A percentile compares a stretch with the other conserved stretches of the same genome.
Conservation (phyloP, 2,329 filamentous ascomycete genomes). For the Colletotrichum incanum region DNA sequence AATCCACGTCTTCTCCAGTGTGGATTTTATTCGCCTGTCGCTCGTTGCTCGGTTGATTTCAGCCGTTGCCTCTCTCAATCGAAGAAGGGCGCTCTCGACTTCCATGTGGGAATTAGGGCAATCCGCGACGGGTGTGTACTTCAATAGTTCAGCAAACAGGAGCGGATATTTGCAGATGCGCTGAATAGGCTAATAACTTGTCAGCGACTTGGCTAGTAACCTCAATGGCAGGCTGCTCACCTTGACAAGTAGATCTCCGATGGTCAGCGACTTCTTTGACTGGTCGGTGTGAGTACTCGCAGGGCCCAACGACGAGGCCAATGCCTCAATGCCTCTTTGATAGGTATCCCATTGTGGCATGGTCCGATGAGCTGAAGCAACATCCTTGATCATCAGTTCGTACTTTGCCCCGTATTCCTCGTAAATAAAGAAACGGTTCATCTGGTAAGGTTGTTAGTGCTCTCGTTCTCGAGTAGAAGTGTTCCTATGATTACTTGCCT, state of each 20-base stretch:
- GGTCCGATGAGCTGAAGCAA: slow-evolving; percentile 77
- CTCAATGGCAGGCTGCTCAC: slow-evolving; percentile 59
- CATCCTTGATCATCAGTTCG: slow-evolving; percentile 85
- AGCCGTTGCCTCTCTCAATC: slow-evolving; percentile 81
- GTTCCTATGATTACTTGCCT: slow-evolving; percentile 57
- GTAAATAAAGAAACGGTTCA: slow-evolving; percentile 87
- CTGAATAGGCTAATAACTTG: slow-evolving; percentile 81
- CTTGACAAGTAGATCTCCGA: slow-evolving; percentile 93
- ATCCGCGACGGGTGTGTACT: slow-evolving; percentile 86
- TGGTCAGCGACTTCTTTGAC: slow-evolving; percentile 82
- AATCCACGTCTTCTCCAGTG: slow-evolving; percentile 86
- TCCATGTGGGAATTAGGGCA: slow-evolving; percentile 87
- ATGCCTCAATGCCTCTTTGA: slow-evolving; percentile 87
- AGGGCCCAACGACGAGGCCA: slow-evolving; percentile 83
- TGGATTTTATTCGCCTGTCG: slow-evolving; percentile 77
- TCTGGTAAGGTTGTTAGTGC: slow-evolving; percentile 63
- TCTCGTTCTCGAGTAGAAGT: slow-evolving; percentile 5
- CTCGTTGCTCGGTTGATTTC: slow-evolving; percentile 90
- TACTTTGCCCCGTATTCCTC: slow-evolving; percentile 94
- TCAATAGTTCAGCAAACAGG: slow-evolving; percentile 86
- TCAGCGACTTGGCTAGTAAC: slow-evolving; percentile 25
- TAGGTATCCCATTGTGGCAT: slow-evolving; percentile 84
- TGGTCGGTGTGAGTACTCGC: slow-evolving; percentile 75
- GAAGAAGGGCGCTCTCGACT: slow-evolving; percentile 80
- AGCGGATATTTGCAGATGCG: slow-evolving; percentile 92